Percentiles rank a stretch among this genome's conserved stretches.
These are phyloP conservation scores for Pythium periplocum DNA, from an alignment of 352 stramenopile species.

Conservation along the genomic window DNA sequence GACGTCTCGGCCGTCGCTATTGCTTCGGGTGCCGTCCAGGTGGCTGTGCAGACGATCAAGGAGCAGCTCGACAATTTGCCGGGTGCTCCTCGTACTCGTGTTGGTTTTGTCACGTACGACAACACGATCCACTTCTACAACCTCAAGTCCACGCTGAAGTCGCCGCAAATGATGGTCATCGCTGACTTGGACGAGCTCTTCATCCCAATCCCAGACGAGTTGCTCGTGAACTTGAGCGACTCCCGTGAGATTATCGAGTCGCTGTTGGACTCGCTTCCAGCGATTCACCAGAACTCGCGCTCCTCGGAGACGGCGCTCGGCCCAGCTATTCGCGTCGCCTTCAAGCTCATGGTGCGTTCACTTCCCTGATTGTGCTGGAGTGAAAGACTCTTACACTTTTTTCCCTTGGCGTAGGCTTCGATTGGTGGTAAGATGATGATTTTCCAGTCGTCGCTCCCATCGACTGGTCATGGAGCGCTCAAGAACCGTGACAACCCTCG, in stretches of 20 bases:
- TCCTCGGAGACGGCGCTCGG: constrained; percentile 77
- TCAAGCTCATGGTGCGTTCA: constrained; percentile 96
- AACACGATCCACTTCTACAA: constrained; percentile 88
- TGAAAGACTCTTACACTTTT: constrained; percentile 14
- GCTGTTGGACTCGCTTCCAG: constrained; percentile 94
- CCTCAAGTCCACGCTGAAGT: constrained; percentile 80
- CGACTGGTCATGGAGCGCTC: constrained; percentile 65
- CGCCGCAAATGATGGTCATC: constrained; percentile 88
- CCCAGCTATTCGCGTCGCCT: constrained; percentile 92
- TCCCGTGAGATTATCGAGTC: constrained; percentile 91
- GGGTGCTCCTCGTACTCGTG: constrained; percentile 60
- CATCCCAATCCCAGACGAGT: constrained; percentile 92
- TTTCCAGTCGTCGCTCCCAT: constrained; percentile 83
- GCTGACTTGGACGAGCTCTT: constrained; percentile 86
- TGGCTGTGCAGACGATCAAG: constrained; percentile 73
- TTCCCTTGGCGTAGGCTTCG: constrained; percentile 37
- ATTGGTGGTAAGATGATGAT: constrained; percentile 88
- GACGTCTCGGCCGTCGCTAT: constrained; percentile 80
- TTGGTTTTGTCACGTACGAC: constrained; percentile 88
- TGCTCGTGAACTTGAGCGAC: constrained; percentile 97
- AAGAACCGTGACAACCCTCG: constrained; percentile 83
- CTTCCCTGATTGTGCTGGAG: constrained; percentile 48
- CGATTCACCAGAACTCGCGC: constrained; percentile 82
- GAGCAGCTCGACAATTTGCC: constrained; percentile 78
- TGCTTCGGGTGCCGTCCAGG: constrained; percentile 59